Base-by-base conservation (phyloP, 805 yeast species). In the Saccharomycopsis javanensis region DNA sequence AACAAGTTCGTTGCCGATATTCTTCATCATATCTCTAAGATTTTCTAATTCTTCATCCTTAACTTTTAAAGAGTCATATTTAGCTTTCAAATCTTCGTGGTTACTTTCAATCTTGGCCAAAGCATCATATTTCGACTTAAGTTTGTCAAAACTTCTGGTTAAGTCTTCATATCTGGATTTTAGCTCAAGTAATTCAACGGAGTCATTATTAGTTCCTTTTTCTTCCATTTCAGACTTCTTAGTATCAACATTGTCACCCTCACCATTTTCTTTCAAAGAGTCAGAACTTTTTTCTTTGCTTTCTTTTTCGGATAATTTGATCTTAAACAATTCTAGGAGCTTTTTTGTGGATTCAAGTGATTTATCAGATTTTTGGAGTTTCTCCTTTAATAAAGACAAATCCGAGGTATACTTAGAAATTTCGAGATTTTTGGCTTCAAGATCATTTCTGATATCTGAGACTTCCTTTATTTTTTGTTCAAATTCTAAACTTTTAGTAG, bases 1-100 rank as follows among this genome's bases (percentile, higher is more conserved):
- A 1, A 90, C 95, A 6, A 90, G 73, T 53, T 88, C 95, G 64
- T 86, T 80, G 1, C 97, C 97, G 28, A 90, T 76, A 57, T 79
- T 82, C 61, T 78, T 78, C 55, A 91, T 68, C 88, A 85, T 87
- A 58, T 89, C 97, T 64, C 83, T 79, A 54, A 86, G 74, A 55
- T 75, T 77, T 51, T 82, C 89, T 16, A 89, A 71, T 64, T 90
- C 96, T 56, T 81, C 86, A 11, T 65, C 58, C 59, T 82, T 81
- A 62, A 55, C 31, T 67, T 37, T 58, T 46, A 33, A 27, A 45
- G 16, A 25, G 13, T 37, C 23, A 20, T 38, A 56, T 23, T 46
- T 28, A 52, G 50, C 27, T 8, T 52, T 42, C 8, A 56, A 45
- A 35, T 55, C 33, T 18, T 50, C 31, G 23, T n/a, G 33, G 8